Base-by-base conservation (phyloP, 164 flowering plant genomes). In the grape (Vitis vinifera) region DNA sequence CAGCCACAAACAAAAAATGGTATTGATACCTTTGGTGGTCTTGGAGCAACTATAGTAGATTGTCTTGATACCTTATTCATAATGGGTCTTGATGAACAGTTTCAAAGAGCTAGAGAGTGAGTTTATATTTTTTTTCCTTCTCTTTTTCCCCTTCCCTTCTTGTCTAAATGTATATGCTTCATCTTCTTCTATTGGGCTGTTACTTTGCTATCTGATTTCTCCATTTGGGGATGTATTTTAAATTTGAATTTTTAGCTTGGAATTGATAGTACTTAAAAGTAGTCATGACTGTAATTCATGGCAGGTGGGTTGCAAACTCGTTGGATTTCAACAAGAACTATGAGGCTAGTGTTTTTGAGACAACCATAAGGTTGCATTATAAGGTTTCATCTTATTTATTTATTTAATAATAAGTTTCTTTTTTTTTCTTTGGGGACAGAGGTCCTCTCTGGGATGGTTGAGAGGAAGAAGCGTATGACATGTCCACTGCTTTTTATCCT, bases 291-390 rank as follows among this genome's bases (percentile, higher is more conserved):
- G 44, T 37, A 6, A 4, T 63, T 63, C 3, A 0, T 63, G 13
- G 12, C 67, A 48, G 67, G 67, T 49, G 67, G 67, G 31, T 63
- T 63, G 67, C 67, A 16, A 19, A 63, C 55, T 63, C 67, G 10
- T 49, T 63, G 31, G 67, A 63, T 63, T 63, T 63, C 67, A 63
- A 63, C 16, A 48, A 63, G 55, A 51, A 48, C 19, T 51, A 63
- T 63, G 67, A 63, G 8, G 67, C 67, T 63, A 63, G 67, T 15
- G 55, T 63, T 17, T 63, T 63, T 48, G 67, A 63, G 55, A 63
- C 67, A 63, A 63, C 67, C 55, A 49, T 63, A 63, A 63, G 50
- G 64, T 62, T 62, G n/a, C n/a, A n/a, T n/a, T n/a, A 49, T 63
- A 63, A 63, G 50, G 64, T 62, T 62, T 62, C 29, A 30, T 62